Percentiles rank a stretch among this genome's conserved stretches.
Conservation (phyloP, 345 rosid species). For the Orychophragmus violaceus region DNA sequence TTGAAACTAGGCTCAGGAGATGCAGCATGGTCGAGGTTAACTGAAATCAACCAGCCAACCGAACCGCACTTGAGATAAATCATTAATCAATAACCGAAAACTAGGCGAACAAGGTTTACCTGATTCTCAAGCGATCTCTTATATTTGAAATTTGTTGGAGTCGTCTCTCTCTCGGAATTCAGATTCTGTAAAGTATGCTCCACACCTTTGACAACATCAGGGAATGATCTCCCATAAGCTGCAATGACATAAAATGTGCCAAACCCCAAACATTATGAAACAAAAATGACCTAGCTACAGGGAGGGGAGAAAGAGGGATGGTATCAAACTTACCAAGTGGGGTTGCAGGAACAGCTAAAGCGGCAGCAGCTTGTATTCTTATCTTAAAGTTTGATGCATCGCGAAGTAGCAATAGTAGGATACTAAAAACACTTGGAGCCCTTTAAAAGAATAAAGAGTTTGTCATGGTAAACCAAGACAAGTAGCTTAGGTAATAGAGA, state of each 20-base stretch:
- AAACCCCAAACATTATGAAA: not conserved
- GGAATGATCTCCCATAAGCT: conserved; percentile 83
- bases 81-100: conserved; percentile 2
- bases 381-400: conserved; percentile 93
- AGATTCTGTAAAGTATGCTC: conserved; percentile 68
- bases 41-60: conserved; percentile 46
- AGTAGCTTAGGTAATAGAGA: conserved; percentile 13
- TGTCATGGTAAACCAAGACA: not conserved
- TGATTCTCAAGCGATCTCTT: conserved; percentile 78
- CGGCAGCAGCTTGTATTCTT: conserved; percentile 96
- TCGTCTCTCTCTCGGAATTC: conserved; percentile 50
- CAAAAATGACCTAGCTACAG: not conserved
- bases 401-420: conserved; percentile 68
- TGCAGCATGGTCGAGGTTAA: conserved; percentile 79
- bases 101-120: conserved; percentile 33
- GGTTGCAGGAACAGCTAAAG: conserved; percentile 76
- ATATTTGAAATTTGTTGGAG: conserved; percentile 71
- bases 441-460: conserved; percentile 39
- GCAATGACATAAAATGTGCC: conserved; percentile 16
- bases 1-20: conserved; percentile 57
- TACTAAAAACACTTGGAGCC: conserved; percentile 87
- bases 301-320: not conserved
- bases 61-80: not conserved
- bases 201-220: conserved; percentile 82
- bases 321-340: conserved; percentile 45